Evolutionary conservation across 1,139 yeast genomes (phyloP).

Genomic region (Yamadazyma conglobata): DNA sequence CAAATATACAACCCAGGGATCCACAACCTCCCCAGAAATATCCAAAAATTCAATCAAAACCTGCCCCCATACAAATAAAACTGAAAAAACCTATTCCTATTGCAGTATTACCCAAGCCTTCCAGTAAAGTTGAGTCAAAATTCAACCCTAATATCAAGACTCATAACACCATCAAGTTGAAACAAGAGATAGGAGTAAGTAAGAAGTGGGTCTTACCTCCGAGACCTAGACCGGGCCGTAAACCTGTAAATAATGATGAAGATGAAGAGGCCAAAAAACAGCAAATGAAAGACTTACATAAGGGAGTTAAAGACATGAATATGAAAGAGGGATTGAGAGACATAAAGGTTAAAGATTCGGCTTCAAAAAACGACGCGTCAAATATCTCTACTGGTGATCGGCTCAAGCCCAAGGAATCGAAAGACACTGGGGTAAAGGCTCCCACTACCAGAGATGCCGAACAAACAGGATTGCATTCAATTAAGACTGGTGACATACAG

Average conservation of each 20-base stretch:
- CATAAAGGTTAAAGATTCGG: no score
- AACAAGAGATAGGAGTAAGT: constrained; percentile 21
- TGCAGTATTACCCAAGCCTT: constrained; percentile 27
- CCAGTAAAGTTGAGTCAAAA: constrained; percentile 8
- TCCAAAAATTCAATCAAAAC: constrained; percentile 32
- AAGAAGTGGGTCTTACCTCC: constrained; percentile 66
- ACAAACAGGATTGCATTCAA: no score
- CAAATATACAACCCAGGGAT: not conserved
- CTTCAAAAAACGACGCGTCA: not conserved
- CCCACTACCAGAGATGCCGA: no score
- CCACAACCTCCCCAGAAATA: constrained; percentile 20
- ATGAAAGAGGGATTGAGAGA: no score
- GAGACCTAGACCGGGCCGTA: constrained; percentile 60
- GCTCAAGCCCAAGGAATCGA: not conserved
- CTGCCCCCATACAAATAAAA: constrained; percentile 27
- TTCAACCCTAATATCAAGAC: constrained; percentile 14
- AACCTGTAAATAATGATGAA: constrained; percentile 26
- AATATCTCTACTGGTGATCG: not conserved
- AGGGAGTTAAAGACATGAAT: constrained; percentile 9
- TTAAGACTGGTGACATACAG: no score
- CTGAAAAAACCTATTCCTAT: constrained; percentile 18
- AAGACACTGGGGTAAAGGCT: no score
- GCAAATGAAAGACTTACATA: constrained; percentile 7
- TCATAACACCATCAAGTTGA: constrained; percentile 8
- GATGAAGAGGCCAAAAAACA: constrained; percentile 12